These are phyloP conservation scores for Parasitella parasitica DNA, from an alignment of 371 early-diverging fungal species.

Conservation along the genomic window DNA sequence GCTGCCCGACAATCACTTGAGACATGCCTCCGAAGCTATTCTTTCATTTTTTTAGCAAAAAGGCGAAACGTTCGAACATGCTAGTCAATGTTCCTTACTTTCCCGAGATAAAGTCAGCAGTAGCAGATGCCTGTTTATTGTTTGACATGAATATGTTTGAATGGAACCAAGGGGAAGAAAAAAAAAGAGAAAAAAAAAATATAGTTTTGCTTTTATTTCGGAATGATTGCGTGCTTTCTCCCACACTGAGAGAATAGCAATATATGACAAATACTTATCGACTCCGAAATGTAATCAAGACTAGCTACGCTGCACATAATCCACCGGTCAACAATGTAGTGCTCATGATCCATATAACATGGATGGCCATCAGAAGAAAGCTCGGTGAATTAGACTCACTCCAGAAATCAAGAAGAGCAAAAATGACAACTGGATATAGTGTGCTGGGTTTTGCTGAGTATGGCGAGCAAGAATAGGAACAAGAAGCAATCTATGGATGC, in stretches of 20 bases:
- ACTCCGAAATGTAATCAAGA: background rate
- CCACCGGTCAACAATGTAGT: constrained; percentile 15
- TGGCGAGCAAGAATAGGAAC: constrained; percentile 45
- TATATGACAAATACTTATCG: constrained; percentile 4
- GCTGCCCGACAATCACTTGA: constrained; percentile 45
- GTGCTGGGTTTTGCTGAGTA: constrained; percentile 32
- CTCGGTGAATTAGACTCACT: constrained; percentile 21
- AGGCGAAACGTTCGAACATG: background rate
- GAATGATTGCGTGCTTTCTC: constrained; percentile 16
- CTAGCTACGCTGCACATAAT: constrained; percentile 14
- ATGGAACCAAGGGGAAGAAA: background rate
- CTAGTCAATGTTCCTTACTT: constrained; percentile 28
- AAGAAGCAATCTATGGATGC: constrained; percentile 35
- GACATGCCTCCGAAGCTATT: constrained; percentile 49
- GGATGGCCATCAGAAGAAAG: constrained; percentile 8
- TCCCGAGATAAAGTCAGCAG: constrained; percentile 50
- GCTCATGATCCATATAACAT: constrained; percentile 16
- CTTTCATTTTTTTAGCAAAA: background rate
- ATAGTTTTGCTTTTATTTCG: background rate
- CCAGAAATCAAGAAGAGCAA: constrained; percentile 48
- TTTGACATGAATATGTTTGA: constrained; percentile 4
- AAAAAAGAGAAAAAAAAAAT: background rate
- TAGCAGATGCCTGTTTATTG: constrained; percentile 25
- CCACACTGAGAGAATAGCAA: background rate
- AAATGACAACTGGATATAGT: constrained; percentile 37